Evolutionary conservation across 768 basidiomycete species (phyloP).

Genomic region (Termitomyces bulborhizus): DNA sequence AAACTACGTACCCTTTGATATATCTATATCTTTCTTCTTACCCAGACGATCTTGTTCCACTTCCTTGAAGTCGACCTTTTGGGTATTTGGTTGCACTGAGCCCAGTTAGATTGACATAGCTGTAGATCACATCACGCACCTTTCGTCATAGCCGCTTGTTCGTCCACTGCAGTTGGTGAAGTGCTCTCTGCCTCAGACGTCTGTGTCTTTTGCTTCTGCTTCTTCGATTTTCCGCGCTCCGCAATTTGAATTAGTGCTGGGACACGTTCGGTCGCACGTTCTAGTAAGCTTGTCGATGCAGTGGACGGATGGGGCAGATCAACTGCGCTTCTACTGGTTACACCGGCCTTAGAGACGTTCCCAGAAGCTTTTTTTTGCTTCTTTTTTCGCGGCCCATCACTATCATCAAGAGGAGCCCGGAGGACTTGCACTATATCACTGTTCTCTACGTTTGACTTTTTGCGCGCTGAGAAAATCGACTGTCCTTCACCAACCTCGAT

Average conservation of each 20-base stretch:
- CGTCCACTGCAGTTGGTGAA: not conserved
- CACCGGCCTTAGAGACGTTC: not conserved
- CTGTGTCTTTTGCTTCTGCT: not conserved
- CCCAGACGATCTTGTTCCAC: not conserved
- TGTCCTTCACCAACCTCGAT: not conserved
- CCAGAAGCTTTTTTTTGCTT: constrained; percentile 10
- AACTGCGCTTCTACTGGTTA: not conserved
- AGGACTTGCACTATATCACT: not conserved
- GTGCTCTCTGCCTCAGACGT: not conserved
- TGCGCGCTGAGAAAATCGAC: not conserved
- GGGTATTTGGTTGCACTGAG: not conserved
- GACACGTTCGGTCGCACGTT: not conserved
- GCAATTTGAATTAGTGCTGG: not conserved
- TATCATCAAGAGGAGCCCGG: not conserved
- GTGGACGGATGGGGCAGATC: not conserved
- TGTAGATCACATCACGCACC: not conserved
- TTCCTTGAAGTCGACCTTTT: not conserved
- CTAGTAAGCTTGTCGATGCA: not conserved
- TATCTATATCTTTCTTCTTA: not conserved
- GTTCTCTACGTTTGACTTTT: not conserved
- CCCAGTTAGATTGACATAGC: not conserved
- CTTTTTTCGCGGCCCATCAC: constrained; percentile 7
- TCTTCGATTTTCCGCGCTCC: not conserved
- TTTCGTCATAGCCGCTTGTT: not conserved
- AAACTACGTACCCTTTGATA: not conserved